Evolutionary conservation across 2,329 filamentous ascomycete genomes (phyloP).

Genomic region (Monilinia polystroma): DNA sequence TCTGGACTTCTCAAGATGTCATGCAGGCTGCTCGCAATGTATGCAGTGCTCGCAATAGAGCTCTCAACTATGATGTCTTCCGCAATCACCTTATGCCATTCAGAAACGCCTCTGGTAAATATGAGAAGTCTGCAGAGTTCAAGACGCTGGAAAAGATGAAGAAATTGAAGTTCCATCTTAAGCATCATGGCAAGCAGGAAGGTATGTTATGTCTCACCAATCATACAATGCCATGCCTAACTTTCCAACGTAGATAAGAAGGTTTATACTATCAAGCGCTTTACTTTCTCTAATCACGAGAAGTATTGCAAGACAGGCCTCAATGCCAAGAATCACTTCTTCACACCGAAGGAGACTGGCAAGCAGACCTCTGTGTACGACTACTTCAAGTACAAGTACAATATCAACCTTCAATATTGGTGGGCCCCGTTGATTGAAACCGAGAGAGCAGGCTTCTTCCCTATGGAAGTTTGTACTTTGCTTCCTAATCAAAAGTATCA

Average conservation of each 20-base stretch:
- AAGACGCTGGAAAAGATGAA: conserved; percentile 53
- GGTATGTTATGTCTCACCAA: conserved; percentile 25
- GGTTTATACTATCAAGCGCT: conserved; percentile 52
- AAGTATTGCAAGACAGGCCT: conserved; percentile 48
- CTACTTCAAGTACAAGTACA: conserved; percentile 58
- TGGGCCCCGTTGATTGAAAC: conserved; percentile 59
- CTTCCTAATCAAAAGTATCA: conserved; percentile 58
- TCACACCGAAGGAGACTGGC: conserved; percentile 52
- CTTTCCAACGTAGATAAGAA: conserved; percentile 43
- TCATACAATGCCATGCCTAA: conserved; percentile 3
- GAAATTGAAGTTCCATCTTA: conserved; percentile 57
- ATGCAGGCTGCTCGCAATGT: conserved; percentile 40
- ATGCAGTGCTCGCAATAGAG: conserved; percentile 33
- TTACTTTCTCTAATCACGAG: conserved; percentile 45
- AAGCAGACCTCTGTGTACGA: conserved; percentile 46
- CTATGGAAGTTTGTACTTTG: conserved; percentile 59
- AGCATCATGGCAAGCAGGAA: conserved; percentile 51
- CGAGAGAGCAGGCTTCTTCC: conserved; percentile 54
- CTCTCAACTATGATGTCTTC: conserved; percentile 32
- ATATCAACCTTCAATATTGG: conserved; percentile 48
- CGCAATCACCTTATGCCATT: conserved; percentile 31
- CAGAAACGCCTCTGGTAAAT: conserved; percentile 20
- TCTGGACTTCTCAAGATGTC: conserved; percentile 61
- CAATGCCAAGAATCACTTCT: conserved; percentile 52
- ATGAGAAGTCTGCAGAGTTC: conserved; percentile 50